Conservation (phyloP, 768 basidiomycete genomes). For the Lactarius tabidus region DNA sequence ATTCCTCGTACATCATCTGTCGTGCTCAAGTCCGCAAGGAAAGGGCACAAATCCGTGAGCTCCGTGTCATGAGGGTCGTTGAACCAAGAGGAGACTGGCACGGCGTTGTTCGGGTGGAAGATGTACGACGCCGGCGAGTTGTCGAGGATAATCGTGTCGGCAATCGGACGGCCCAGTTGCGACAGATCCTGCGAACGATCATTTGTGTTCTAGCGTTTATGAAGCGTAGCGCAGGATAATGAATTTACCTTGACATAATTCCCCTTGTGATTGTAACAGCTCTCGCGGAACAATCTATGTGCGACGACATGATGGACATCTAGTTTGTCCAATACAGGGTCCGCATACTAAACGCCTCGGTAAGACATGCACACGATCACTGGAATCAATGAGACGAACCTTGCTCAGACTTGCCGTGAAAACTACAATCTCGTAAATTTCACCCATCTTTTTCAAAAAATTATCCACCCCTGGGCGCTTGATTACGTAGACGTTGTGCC, state of each 20-base stretch:
- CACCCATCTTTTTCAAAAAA: slow-evolving; percentile 97
- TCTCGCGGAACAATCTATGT: slow-evolving; percentile 94
- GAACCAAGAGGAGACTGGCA: slow-evolving; percentile 99
- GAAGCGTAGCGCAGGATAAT: background rate
- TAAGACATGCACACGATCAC: slow-evolving; percentile 12
- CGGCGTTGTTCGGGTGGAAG: slow-evolving; percentile 98
- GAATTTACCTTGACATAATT: slow-evolving; percentile 91
- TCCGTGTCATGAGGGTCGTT: slow-evolving; percentile 99
- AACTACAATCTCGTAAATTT: slow-evolving; percentile 96
- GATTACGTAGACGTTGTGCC: slow-evolving; percentile 98
- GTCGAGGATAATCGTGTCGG: slow-evolving; percentile 95
- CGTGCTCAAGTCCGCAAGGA: slow-evolving; percentile 79
- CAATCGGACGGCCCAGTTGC: slow-evolving; percentile 90
- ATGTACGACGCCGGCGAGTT: slow-evolving; percentile 99
- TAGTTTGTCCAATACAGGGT: slow-evolving; percentile 96
- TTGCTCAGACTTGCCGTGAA: slow-evolving; percentile 98
- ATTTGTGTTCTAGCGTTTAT: background rate
- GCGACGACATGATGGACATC: slow-evolving; percentile 89
- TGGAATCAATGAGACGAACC: slow-evolving; percentile 42
- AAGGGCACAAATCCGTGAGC: slow-evolving; percentile 91
- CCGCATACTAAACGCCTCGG: slow-evolving; percentile 73
- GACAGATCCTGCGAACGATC: slow-evolving; percentile 72
- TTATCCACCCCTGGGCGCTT: slow-evolving; percentile 98
- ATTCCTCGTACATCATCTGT: slow-evolving; percentile 92
- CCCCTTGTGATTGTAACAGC: slow-evolving; percentile 97